Conservation (phyloP, 2,329 filamentous ascomycete species). For the Cryphonectria radicalis region DNA sequence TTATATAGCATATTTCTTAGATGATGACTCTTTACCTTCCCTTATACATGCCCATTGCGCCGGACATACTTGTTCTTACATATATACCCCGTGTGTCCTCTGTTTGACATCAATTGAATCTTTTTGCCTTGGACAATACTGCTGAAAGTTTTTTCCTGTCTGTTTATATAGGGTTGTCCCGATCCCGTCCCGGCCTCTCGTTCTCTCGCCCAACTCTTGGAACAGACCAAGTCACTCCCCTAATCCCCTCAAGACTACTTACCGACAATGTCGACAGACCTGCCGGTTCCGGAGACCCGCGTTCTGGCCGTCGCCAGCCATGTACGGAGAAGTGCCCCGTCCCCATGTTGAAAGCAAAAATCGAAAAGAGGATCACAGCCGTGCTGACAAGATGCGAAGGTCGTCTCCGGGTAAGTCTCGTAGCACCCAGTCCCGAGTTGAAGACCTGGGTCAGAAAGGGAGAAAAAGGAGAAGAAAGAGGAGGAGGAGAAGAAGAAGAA, state of each 20-base stretch:
- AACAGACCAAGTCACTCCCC: not conserved
- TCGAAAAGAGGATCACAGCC: slow-evolving; percentile 12
- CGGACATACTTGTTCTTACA: not conserved
- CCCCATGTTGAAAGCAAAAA: slow-evolving; percentile 50
- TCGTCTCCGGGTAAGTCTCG: slow-evolving; percentile 48
- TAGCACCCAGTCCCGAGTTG: not conserved
- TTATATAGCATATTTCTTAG: slow-evolving; percentile 19
- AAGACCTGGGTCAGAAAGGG: not conserved
- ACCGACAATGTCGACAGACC: slow-evolving; percentile 43
- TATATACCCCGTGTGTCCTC: not conserved
- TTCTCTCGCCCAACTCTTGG: not conserved
- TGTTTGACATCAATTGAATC: not conserved
- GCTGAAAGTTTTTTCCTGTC: not conserved
- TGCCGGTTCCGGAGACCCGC: slow-evolving; percentile 59
- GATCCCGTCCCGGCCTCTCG: not conserved
- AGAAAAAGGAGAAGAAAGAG: not conserved
- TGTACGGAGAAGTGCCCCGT: slow-evolving; percentile 62
- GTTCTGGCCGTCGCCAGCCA: slow-evolving; percentile 93
- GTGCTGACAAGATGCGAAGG: slow-evolving; percentile 38
- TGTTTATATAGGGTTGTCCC: not conserved
- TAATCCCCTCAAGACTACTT: not conserved
- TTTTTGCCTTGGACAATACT: not conserved
- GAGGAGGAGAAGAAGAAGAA: not conserved
- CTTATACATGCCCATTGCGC: slow-evolving; percentile 9
- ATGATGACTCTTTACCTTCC: slow-evolving; percentile 16